Conservation (phyloP, 2,329 filamentous ascomycete species). For the Fusarium fracticaudum region DNA sequence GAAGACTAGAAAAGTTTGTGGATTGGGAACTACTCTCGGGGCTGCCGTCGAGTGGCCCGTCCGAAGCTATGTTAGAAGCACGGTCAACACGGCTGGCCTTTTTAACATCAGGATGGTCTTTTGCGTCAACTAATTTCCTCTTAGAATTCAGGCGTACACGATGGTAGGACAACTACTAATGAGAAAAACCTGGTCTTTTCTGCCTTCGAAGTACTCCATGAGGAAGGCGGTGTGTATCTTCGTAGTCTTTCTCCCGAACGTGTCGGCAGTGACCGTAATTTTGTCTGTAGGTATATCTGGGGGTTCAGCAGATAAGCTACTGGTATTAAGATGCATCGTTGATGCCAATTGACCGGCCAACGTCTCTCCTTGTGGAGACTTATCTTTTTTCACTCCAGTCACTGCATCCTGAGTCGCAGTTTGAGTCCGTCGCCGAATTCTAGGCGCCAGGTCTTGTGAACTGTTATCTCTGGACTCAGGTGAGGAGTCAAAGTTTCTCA, state of each 20-base stretch:
- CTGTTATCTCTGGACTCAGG: neutral
- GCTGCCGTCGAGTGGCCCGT: neutral
- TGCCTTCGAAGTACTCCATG: rapidly evolving
- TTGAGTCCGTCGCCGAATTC: rapidly evolving
- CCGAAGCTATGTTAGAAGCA: rapidly evolving
- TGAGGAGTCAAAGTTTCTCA: rapidly evolving
- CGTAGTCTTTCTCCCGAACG: too few species aligned
- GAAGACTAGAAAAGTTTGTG: rapidly evolving
- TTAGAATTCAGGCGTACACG: neutral
- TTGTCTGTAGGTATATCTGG: too few species aligned
- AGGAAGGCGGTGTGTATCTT: neutral
- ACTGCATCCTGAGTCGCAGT: neutral
- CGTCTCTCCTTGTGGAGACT: neutral
- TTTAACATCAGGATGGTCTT: neutral
- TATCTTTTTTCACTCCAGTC: neutral
- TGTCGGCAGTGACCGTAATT: neutral
- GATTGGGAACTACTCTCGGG: rapidly evolving
- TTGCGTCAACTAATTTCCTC: neutral
- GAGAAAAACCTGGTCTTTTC: rapidly evolving
- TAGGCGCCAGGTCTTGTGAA: rapidly evolving
- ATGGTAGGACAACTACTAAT: rapidly evolving
- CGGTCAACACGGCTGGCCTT: rapidly evolving
- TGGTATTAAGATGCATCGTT: rapidly evolving
- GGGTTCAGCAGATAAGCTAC: rapidly evolving
- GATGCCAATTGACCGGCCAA: too few species aligned